Percentiles rank a stretch among this genome's conserved stretches.
These are phyloP conservation scores for Xerophyta viscosa DNA, from an alignment of 106 monocot species.

Conservation along the genomic window DNA sequence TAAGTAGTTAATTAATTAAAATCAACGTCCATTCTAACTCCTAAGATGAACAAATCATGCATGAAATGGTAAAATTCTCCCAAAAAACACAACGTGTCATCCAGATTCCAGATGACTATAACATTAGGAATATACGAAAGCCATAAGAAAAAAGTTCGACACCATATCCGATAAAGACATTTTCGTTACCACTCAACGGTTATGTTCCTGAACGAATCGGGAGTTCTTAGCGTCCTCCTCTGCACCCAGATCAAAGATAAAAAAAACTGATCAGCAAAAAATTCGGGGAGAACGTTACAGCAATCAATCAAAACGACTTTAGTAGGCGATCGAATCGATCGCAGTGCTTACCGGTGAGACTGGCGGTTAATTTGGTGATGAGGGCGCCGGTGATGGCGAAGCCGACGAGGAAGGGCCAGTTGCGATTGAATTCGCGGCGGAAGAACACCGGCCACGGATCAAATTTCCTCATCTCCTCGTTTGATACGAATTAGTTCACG, in stretches of 20 bases:
- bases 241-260: slow-evolving; percentile 4
- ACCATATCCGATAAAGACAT: no score
- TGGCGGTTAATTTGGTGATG: slow-evolving; percentile 37
- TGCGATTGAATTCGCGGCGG: slow-evolving; percentile 33
- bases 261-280: no score
- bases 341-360: slow-evolving; percentile 37
- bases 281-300: no score
- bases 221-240: slow-evolving; percentile 61
- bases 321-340: not conserved
- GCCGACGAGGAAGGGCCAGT: slow-evolving; percentile 54
- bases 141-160: no score
- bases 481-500: not conserved
- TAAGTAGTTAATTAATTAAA: no score
- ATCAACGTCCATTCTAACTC: no score
- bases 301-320: not conserved
- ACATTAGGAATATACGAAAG: no score
- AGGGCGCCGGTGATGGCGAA: slow-evolving; percentile 51
- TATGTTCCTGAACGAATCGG: slow-evolving; percentile 42
- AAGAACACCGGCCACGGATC: slow-evolving; percentile 66
- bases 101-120: no score
- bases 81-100: no score
- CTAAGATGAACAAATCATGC: no score
- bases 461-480: slow-evolving; percentile 36
- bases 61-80: no score
- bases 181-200: no score